Evolutionary conservation across 805 yeast genomes (phyloP), one percentile per base, ranked within the genome.

Genomic region (Saccharomycopsis javanensis): DNA sequence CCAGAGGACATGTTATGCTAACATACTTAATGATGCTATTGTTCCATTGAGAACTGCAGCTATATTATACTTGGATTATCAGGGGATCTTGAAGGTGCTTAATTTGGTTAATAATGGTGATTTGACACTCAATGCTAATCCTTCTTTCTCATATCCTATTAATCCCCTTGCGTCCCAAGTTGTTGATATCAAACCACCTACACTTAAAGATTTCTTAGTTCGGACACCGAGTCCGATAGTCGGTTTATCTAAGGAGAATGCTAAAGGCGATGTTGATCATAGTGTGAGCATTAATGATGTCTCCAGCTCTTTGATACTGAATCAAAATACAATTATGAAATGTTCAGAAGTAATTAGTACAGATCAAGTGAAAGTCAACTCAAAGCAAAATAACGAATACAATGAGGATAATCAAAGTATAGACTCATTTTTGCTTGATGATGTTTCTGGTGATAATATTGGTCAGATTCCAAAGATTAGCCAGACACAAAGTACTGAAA

Each of bases 11-110:
- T 69, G 85, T 1, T 87, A 87, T 67, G 90, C 92, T 1, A 87
- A 87, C 67, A 82, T 83, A 0, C 69, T 82, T 4, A 83, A 87
- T 66, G 96, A 87, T 69, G 96, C 94, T 1, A 84, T 87, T 35
- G 95, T 87, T 0, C 94, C 95, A 0, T 72, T 87, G 55, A 75
- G 91, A 57, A 85, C 94, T 0, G 77, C 89, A 0, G 83, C 89
- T 0, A 66, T 87, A 55, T 69, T 87, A 27, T 87, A 79, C 65
- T 62, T 87, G 30, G 92, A 87, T 66, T 85, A 83, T 71, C 78
- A 78, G 60, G 87, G 80, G 1, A 64, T 60, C 67, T 71, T 52
- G 69, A 72, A 57, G 57, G 65, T 50, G 66, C 48, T 42, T 15
- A 42, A 69, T 62, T 50, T 31, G 20, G 37, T 31, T 1, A n/a